Evolutionary conservation across 2,329 filamentous ascomycete genomes (phyloP).

Genomic region (Sporothrix mexicana): DNA sequence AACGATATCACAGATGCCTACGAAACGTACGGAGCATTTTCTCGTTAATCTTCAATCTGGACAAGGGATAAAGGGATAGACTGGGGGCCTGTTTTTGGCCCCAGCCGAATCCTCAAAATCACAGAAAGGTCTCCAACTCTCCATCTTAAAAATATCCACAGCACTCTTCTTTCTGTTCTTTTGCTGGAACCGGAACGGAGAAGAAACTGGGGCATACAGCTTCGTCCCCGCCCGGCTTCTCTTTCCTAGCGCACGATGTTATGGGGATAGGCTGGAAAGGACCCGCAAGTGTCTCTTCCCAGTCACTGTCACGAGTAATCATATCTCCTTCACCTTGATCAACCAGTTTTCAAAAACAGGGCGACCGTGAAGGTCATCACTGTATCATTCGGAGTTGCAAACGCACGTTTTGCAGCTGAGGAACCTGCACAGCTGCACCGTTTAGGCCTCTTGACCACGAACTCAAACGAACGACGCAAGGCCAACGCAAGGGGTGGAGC

Average conservation of each 20-base stretch:
- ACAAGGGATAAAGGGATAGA: background rate
- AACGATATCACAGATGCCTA: background rate
- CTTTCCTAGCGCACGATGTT: conserved; percentile 16
- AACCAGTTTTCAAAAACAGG: background rate
- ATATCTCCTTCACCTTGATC: too few relatives aligned
- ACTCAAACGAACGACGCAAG: background rate
- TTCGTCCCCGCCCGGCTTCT: conserved; percentile 29
- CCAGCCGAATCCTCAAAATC: background rate
- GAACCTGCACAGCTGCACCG: background rate
- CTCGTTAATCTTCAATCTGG: background rate
- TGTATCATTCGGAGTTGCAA: background rate
- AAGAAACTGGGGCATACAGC: background rate
- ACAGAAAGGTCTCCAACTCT: too few relatives aligned
- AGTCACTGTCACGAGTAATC: background rate
- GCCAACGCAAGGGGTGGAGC: conserved; percentile 17
- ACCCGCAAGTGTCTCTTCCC: background rate
- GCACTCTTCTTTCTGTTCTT: background rate
- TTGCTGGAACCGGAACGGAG: background rate
- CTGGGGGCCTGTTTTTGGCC: background rate
- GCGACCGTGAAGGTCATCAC: background rate
- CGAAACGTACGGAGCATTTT: too few relatives aligned
- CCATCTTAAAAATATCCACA: conserved; percentile 17
- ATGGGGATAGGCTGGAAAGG: background rate
- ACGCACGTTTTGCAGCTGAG: background rate
- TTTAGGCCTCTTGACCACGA: background rate